Evolutionary conservation across 192 early-diverging fungal genomes (phyloP).

Genomic region (Irineochytrium annulatum): DNA sequence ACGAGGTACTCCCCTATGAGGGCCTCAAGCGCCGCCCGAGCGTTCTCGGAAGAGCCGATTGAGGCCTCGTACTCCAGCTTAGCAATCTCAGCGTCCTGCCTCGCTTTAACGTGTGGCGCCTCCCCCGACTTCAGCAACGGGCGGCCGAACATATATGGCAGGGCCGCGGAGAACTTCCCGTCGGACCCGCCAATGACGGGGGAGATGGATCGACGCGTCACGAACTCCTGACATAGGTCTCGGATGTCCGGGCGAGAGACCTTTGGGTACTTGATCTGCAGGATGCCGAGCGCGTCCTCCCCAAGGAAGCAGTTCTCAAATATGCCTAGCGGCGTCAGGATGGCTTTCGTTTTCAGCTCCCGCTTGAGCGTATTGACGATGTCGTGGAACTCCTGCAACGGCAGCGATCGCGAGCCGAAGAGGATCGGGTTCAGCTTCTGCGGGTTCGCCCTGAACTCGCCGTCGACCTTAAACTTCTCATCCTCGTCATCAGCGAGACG

Average conservation of each 20-base stretch:
- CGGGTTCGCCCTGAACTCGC: not conserved
- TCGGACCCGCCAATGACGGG: conserved; percentile 23
- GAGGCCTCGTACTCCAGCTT: conserved; percentile 19
- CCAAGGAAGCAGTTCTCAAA: conserved; percentile 30
- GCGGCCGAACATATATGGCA: conserved; percentile 27
- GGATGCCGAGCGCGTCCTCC: conserved; percentile 21
- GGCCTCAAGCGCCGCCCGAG: conserved; percentile 31
- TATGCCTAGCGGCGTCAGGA: conserved; percentile 27
- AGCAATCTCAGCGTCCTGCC: conserved; percentile 23
- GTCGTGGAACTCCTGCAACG: conserved; percentile 3
- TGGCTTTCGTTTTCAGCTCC: conserved; percentile 24
- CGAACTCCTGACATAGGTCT: conserved; percentile 19
- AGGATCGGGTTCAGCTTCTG: conserved; percentile 10
- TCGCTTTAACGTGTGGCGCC: conserved; percentile 23
- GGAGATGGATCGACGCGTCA: conserved; percentile 16
- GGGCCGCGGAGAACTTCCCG: conserved; percentile 9
- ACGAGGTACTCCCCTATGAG: conserved; percentile 32
- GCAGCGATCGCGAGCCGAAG: conserved; percentile 22
- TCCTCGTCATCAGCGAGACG: not conserved
- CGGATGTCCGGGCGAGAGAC: conserved; percentile 16
- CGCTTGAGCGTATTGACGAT: conserved; percentile 21
- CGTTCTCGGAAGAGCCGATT: conserved; percentile 24
- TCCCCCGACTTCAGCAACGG: conserved; percentile 25
- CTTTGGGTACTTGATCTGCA: conserved; percentile 21
- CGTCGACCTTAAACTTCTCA: not conserved